phyloP scores from a whole-genome alignment of 495 filamentous ascomycete species.

The Hypoxylon fuscum region DNA sequence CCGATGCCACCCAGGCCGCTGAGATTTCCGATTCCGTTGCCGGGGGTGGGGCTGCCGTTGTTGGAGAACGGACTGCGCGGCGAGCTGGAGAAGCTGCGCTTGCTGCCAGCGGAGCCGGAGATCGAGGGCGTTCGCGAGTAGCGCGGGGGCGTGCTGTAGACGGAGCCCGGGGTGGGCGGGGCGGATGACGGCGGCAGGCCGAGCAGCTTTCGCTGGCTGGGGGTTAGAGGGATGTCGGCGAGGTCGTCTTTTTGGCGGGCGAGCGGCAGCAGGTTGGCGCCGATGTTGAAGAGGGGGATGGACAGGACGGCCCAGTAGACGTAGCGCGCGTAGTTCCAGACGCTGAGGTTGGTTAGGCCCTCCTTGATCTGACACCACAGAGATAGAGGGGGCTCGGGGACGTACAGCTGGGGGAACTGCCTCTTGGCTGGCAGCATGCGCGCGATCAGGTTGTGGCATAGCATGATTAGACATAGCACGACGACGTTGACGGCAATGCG shows the following conservation, averaged over 20 bases:
- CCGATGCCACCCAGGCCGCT: constrained; percentile 47
- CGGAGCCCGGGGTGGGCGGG: constrained; percentile 70
- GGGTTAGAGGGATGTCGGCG: constrained; percentile 89
- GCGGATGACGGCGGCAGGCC: constrained; percentile 76
- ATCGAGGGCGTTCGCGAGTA: constrained; percentile 78
- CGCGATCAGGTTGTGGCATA: constrained; percentile 37
- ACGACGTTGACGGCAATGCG: constrained; percentile 70
- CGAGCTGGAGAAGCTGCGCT: constrained; percentile 63
- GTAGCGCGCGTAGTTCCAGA: constrained; percentile 34
- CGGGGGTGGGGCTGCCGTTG: constrained; percentile 40
- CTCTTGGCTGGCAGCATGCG: constrained; percentile 39
- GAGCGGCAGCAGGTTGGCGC: constrained; percentile 72
- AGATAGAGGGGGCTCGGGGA: neutral
- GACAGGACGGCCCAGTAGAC: constrained; percentile 26
- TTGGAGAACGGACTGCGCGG: constrained; percentile 51
- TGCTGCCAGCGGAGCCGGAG: constrained; percentile 60
- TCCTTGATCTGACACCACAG: neutral
- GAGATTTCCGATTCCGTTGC: constrained; percentile 25
- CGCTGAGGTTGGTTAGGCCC: constrained; percentile 12
- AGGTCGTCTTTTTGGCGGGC: constrained; percentile 76
- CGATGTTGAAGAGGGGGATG: constrained; percentile 72
- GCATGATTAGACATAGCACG: constrained; percentile 57
- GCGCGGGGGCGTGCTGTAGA: constrained; percentile 85
- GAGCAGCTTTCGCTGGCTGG: constrained; percentile 83
- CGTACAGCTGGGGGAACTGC: constrained; percentile 38